Evolutionary conservation across 192 early-diverging fungal genomes (phyloP), one percentile per base, ranked within the genome.

Genomic region (Entomortierella beljakovae): DNA sequence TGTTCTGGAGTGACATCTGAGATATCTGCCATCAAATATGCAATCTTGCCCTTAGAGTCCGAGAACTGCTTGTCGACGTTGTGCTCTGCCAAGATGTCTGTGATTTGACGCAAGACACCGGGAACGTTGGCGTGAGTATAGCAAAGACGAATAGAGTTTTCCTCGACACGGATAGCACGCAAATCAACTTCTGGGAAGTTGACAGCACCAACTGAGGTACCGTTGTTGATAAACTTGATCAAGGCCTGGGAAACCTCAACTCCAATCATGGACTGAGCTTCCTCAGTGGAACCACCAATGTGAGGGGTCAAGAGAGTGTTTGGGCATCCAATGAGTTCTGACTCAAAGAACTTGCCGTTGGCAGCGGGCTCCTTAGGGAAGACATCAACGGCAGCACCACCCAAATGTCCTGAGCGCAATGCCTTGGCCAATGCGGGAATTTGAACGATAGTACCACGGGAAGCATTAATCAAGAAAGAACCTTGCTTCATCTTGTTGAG

Each of bases 61-160:
- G 94, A 96, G 72, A 93, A 95, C 85, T 99, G 98, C 88, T 99
- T 99, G 76, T 98, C 97, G 57, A 99, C 97, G 71, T 99, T 98
- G 74, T 92, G 97, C 56, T 96, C 91, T 29, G 93, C 89, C 67
- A 99, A 87, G 57, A 98, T 92, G 72, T 96, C 94, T 87, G 98
- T 99, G 89, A 99, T 97, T 40, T 68, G 55, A 28, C 68, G 33
- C 62, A 79, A 52, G 9, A 82, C 83, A 53, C 81, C 82, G 23
- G 82, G 82, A 4, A 84, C 79, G 67, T 84, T 84, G 34, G 59
- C 88, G 84, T 99, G 98, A 31, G 91, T 91, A 82, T 98, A 97
- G 61, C 97, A 85, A 16, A 99, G 83, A 81, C 98, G 94, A 42
- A 97, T 89, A 35, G 91, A 90, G 57, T 90, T 90, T 50, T 82